A percentile compares a stretch with the other conserved stretches of the same genome.
Conservation (phyloP, 768 basidiomycete genomes). For the Kwoniella sp. region DNA sequence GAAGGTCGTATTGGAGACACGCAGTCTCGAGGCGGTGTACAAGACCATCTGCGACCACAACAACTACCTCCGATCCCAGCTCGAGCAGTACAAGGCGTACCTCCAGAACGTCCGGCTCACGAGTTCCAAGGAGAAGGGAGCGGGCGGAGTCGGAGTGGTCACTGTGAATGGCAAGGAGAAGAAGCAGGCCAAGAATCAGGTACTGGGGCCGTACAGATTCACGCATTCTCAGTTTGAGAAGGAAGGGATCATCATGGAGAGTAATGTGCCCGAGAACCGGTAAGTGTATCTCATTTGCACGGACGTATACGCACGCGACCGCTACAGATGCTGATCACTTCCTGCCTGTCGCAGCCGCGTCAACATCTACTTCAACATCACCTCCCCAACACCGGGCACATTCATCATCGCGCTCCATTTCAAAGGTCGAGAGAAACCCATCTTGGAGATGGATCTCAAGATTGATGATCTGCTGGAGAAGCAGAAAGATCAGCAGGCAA, state of each 20-base stretch:
- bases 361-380: conserved; percentile 99
- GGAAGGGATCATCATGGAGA: conserved; percentile 98
- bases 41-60: conserved; percentile 99
- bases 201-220: conserved; percentile 93
- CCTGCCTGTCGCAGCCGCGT: conserved; percentile 67
- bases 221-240: conserved; percentile 98
- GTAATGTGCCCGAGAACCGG: conserved; percentile 98
- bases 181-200: conserved; percentile 79
- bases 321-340: background rate
- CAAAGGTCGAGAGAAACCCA: conserved; percentile 97
- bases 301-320: no score
- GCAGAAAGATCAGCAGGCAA: conserved; percentile 99
- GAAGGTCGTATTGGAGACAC: conserved; percentile 89
- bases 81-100: conserved; percentile 99
- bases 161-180: conserved; percentile 97
- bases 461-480: conserved; percentile 97
- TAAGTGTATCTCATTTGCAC: conserved; percentile 59
- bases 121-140: conserved; percentile 76
- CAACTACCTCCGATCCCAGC: conserved; percentile 89
- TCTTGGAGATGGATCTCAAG: conserved; percentile 98
- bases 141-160: conserved; percentile 84
- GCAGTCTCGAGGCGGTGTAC: conserved; percentile 93
- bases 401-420: conserved; percentile 99
- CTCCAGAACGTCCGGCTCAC: conserved; percentile 94
- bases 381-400: conserved; percentile 94